A percentile compares a stretch with the other conserved stretches of the same genome.
Conservation (phyloP, 106 monocot species). For the Dendrobium huoshanense region DNA sequence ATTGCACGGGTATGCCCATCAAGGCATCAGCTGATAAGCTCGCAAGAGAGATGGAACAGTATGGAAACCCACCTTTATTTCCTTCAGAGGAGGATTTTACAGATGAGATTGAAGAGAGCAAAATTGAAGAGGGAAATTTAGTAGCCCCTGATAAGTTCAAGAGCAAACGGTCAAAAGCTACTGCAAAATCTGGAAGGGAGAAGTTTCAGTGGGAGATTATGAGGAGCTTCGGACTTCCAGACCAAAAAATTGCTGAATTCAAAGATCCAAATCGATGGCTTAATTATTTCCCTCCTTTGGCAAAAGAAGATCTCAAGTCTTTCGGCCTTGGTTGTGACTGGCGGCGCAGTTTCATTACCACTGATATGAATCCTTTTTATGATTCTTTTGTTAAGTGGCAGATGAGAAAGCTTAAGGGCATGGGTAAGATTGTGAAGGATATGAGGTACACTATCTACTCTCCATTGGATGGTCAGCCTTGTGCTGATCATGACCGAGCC, state of each 20-base stretch:
- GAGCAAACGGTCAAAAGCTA: slow-evolving; percentile 83
- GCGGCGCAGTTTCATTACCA: slow-evolving; percentile 88
- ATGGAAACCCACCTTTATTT: slow-evolving; percentile 72
- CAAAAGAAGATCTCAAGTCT: slow-evolving; percentile 73
- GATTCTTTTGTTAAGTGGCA: slow-evolving; percentile 95
- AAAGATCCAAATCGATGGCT: slow-evolving; percentile 77
- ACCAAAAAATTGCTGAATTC: slow-evolving; percentile 66
- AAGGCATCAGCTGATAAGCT: slow-evolving; percentile 96
- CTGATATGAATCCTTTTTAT: slow-evolving; percentile 86
- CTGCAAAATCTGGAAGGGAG: slow-evolving; percentile 61
- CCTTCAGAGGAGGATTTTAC: slow-evolving; percentile 44
- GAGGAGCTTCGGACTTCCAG: slow-evolving; percentile 64
- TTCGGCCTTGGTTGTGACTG: slow-evolving; percentile 93
- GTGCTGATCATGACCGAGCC: slow-evolving; percentile 94
- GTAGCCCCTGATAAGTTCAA: slow-evolving; percentile 73
- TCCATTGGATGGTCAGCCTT: slow-evolving; percentile 87
- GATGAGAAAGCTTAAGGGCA: slow-evolving; percentile 59
- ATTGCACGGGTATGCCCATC: slow-evolving; percentile 97
- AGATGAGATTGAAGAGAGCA: slow-evolving; percentile 10
- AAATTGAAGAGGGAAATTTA: slow-evolving; percentile 24
- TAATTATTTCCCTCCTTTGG: slow-evolving; percentile 71
- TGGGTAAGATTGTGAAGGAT: slow-evolving; percentile 87
- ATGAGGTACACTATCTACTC: slow-evolving; percentile 79
- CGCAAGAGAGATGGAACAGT: slow-evolving; percentile 48
- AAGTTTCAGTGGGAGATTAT: slow-evolving; percentile 97